Base-by-base conservation (phyloP, 352 stramenopile genomes). In the Pythium brachiatum region DNA sequence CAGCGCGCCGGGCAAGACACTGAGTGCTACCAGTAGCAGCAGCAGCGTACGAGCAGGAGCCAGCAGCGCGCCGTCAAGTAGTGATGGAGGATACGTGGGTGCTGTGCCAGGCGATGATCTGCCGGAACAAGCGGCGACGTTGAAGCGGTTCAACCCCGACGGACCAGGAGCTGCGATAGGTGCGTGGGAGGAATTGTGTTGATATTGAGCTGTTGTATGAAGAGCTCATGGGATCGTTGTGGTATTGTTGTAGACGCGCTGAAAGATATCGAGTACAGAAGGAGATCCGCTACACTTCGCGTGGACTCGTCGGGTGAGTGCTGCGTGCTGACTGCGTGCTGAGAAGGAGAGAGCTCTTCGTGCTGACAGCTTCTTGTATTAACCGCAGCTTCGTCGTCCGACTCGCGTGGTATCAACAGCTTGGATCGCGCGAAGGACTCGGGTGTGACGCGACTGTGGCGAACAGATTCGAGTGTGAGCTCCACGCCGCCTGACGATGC, bases 261-360 rank as follows among this genome's bases (percentile, higher is more conserved):
- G 29, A 34, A 34, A 34, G 82, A 91, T 36, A 20, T 78, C 7
- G 82, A 91, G 21, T 72, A 59, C 36, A 61, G 80, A 1, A 76
- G 82, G 21, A 78, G 79, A 21, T 88, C 82, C 0, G 70, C 75
- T 26, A 88, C 79, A 13, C 53, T 91, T 41, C 55, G 78, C 0
- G 69, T 88, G 12, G 81, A 90, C 53, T 68, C 82, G 20, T 73
- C 78, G 23, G 67, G 82, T 91, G 79, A 53, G 81, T 79, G 8
- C 5, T 15, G 20, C 0, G 38, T 16, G 34, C 4, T 26, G 18
- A 44, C 27, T 16, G 29, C 11, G 20, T 18, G 18, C 25, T 60
- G 21, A 25, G 7, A 26, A 15, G 32, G 7, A 36, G 23, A 29
- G 34, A 38, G 8, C 12, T 29, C 5, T 26, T 57, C 11, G 15